Percentiles rank a stretch among this genome's conserved stretches.
Conservation (phyloP, 495 filamentous ascomycete genomes). For the Saxophila tyrrhenica region DNA sequence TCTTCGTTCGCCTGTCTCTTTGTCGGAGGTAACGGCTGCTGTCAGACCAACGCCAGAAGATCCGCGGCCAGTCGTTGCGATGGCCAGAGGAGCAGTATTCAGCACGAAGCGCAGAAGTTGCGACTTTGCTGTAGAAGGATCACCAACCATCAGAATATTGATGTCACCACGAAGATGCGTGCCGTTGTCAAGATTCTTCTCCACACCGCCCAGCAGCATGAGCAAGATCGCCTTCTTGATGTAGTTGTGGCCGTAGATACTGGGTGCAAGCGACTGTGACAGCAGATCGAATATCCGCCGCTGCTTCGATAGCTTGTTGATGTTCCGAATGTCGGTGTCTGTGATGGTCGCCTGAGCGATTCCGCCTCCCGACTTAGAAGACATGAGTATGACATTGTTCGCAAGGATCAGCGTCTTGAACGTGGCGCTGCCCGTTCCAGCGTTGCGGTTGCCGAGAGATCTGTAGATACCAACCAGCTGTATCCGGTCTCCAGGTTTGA, state of each 20-base stretch:
- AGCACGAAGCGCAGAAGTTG: conserved; percentile 94
- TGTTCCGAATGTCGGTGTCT: conserved; percentile 96
- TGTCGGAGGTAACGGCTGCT: conserved; percentile 89
- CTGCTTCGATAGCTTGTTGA: conserved; percentile 96
- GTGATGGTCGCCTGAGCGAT: conserved; percentile 87
- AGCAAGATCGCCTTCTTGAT: conserved; percentile 97
- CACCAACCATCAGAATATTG: conserved; percentile 98
- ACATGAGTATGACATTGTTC: conserved; percentile 89
- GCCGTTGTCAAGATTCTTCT: conserved; percentile 97
- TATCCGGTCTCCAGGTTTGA: conserved; percentile 91
- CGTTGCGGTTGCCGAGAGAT: conserved; percentile 88
- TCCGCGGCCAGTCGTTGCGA: conserved; percentile 92
- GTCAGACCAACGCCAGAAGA: conserved; percentile 98
- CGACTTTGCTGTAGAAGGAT: conserved; percentile 97
- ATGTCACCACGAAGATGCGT: conserved; percentile 97
- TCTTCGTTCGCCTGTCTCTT: conserved; percentile 91
- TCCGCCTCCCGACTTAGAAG: conserved; percentile 90
- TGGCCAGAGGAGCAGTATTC: conserved; percentile 93
- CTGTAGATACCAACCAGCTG: conserved; percentile 92
- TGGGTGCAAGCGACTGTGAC: conserved; percentile 93
- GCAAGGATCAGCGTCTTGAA: conserved; percentile 90
- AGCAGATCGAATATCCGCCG: conserved; percentile 86
- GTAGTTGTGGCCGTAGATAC: conserved; percentile 93
- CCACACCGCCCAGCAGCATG: conserved; percentile 95
- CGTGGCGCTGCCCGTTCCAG: conserved; percentile 69